These are phyloP conservation scores for Erodium texanum DNA, from an alignment of 441 rosid species.

Conservation along the genomic window DNA sequence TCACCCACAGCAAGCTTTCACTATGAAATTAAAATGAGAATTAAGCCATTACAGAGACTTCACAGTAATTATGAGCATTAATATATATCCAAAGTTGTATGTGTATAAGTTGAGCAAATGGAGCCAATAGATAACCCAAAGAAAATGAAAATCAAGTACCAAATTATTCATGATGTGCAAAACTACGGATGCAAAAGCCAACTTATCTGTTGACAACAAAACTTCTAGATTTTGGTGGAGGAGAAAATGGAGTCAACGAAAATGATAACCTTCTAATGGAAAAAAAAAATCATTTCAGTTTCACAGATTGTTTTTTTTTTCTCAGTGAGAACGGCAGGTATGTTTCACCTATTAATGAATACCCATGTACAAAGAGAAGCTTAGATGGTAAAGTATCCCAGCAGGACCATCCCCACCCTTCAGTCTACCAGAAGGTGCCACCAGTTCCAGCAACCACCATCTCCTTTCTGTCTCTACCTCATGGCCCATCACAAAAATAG, in stretches of 20 bases:
- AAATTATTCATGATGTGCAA: not conserved
- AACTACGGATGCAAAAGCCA: not conserved
- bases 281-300: too few species aligned
- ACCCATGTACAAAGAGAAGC: too few species aligned
- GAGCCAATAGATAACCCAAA: not conserved
- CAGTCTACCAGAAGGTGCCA: too few species aligned
- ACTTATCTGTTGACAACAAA: not conserved
- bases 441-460: too few species aligned
- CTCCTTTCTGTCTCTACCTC: not conserved
- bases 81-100: not conserved
- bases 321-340: too few species aligned
- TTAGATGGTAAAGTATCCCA: too few species aligned
- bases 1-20: not conserved
- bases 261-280: too few species aligned
- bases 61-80: not conserved
- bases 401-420: too few species aligned
- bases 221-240: not conserved
- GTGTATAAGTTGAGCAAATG: not conserved
- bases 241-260: not conserved
- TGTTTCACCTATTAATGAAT: too few species aligned
- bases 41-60: not conserved
- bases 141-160: not conserved
- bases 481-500: not conserved
- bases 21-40: not conserved
- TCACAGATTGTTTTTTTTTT: too few species aligned